Base-by-base conservation (phyloP, 192 early-diverging fungal genomes). In the Globomyces pollinis-pini region DNA sequence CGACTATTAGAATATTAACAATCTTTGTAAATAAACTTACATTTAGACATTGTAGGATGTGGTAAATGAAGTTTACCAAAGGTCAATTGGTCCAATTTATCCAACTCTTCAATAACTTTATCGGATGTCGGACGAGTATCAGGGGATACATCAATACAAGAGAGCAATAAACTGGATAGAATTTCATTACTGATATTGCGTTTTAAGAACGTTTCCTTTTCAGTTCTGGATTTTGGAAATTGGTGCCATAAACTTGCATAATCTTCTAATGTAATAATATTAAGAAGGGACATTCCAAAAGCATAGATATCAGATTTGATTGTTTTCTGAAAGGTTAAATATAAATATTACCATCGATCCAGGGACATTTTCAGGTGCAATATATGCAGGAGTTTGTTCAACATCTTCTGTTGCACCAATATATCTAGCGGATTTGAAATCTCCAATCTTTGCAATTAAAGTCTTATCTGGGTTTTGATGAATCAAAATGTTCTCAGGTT, bases 221-320 rank as follows among this genome's bases (percentile, higher is more conserved):
- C 44, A 11, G 23, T 26, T 28, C 12, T 28, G 11, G 44, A 28
- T 26, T 47, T 47, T 47, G 44, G 44, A 26, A 26, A 28, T 47
- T 26, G 23, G 28, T 47, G 23, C 53, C 53, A 55, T 31, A 36
- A 2, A 31, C 21, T 23, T 9, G 53, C 29, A 36, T 33, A 38
- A 31, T 55, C 33, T 55, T 55, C 35, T 23, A 55, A 13, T 23
- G 29, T 55, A 11, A 55, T 31, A 35, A 55, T 33, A 15, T 55
- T 20, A 24, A 41, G 21, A 7, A 55, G n/a, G 23, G 33, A 23
- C 11, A 18, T 15, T n/a, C 53, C 53, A 55, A 55, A 55, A 12
- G 53, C 53, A 55, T 13, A 55, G 2, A 55, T 41, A 55, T 55
- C 53, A 55, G 21, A 55, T 41, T 35, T 41, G 35, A 33, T 55